Evolutionary conservation across 2,329 filamentous ascomycete genomes (phyloP), one percentile per base, ranked within the genome.

Genomic region (Clonostachys rosea): DNA sequence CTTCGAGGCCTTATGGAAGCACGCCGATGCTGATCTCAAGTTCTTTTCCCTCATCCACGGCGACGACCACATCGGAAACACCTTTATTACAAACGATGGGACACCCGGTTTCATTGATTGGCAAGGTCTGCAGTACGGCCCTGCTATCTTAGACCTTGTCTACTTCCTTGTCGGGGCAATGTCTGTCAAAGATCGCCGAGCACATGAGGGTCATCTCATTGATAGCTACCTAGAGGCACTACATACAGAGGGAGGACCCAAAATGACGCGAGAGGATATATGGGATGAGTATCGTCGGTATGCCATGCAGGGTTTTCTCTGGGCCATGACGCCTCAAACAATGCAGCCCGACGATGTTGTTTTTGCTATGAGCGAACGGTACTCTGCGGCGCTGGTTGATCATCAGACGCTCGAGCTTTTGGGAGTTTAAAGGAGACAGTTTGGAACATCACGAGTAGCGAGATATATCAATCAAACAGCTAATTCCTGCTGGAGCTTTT

Each of bases 1-100:
- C 5, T 50, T 70, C 45, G 61, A 66, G 34, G 59, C 58, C 12
- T 64, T 67, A 52, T 69, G 60, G 46, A 58, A 57, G 5, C 52
- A 57, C 49, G 62, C 63, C 13, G 69, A 67, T 50, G 64, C 65
- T 1, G 53, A 58, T 6, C 70, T 70, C 49, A 60, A 63, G 14
- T 30, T 30, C 24, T 30, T 30, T 10, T 68, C 62, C 16, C 53
- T 71, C 3, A 50, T 71, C 11, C 70, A 74, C 45, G 69, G 69
- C 12, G 70, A 73, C 44, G 61, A 68, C 12, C 70, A 73, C 49
- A 59, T 69, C 13, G 69, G 69, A 30, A 73, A 73, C 51, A 60
- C 66, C n/a, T 73, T 68, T 54, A 64, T 73, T 41, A 64, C 64
- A 1, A 50, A 58, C 4, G 57, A 64, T 3, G 61, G 60, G 1